Evolutionary conservation across 495 filamentous ascomycete species (phyloP), one percentile per base, ranked within the genome.

Genomic region (Penicillium herquei): DNA sequence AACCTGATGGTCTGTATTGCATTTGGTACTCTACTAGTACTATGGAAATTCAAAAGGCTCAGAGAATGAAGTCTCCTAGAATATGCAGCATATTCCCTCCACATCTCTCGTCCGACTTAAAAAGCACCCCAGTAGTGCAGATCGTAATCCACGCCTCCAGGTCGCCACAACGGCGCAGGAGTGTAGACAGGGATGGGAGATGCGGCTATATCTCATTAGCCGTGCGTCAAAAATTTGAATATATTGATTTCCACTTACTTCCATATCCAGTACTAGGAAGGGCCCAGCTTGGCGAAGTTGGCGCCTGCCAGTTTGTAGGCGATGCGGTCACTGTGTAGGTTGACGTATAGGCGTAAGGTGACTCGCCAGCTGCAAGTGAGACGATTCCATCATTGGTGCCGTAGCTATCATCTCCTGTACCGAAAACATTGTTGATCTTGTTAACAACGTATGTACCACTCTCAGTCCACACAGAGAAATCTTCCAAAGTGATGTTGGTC

Each of bases 381-480:
- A 35, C 30, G 32, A 65, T 63, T 41, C 78, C 67, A 26, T 67
- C 35, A 11, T 62, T 56, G 0, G 43, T 9, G 2, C 62, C 62
- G 30, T 67, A 65, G 37, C 59, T 64, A 13, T 64, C 73, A 55
- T 75, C 74, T 0, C 77, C 76, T 0, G 59, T 65, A 3, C 75
- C 78, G 42, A 78, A 80, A 4, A 77, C 68, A 33, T 76, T 78
- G 39, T 62, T 77, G 55, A 77, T 78, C 18, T 69, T 57, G 52
- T 80, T 75, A 16, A 70, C 59, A 10, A 79, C 66, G 2, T 54
- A 54, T 14, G 54, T 63, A 2, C 77, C 76, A 10, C 63, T 60
- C 51, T 80, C 76, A 3, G 81, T 84, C 81, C 81, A 83, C 55
- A 84, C 71, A 14, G 59, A 47, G 54, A 83, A 75, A 51, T 82